These are phyloP conservation scores for Phytophthora pini DNA, from an alignment of 352 stramenopile species.

Conservation along the genomic window DNA sequence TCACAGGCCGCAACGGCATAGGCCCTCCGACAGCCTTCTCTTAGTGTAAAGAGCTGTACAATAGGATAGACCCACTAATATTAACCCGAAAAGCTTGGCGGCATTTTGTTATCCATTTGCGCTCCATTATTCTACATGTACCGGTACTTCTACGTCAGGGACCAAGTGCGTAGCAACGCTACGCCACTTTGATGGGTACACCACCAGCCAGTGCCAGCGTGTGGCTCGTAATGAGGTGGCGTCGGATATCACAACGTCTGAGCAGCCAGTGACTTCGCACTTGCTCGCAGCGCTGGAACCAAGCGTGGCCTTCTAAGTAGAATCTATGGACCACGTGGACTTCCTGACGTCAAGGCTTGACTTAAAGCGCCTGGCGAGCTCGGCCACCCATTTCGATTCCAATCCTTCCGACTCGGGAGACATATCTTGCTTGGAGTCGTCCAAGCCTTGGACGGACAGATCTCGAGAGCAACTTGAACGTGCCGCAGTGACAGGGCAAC, in stretches of 20 bases:
- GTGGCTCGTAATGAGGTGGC: not conserved
- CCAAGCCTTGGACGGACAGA: slow-evolving; percentile 19
- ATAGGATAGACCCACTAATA: slow-evolving; percentile 64
- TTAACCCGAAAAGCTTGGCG: slow-evolving; percentile 37
- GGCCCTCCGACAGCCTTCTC: slow-evolving; percentile 30
- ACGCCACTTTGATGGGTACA: slow-evolving; percentile 20
- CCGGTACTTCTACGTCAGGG: no score
- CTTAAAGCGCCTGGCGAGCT: not conserved
- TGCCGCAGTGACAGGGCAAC: slow-evolving; percentile 2
- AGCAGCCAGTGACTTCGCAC: not conserved
- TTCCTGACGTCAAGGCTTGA: not conserved
- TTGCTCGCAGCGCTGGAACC: slow-evolving; percentile 4
- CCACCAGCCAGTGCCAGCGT: slow-evolving; percentile 6
- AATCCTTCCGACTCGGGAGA: no score
- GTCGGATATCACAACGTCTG: slow-evolving; percentile 4
- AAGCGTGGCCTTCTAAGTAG: not conserved
- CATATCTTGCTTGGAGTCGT: not conserved
- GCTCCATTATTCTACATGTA: not conserved
- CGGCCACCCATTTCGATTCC: slow-evolving; percentile 11
- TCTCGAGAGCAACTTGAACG: slow-evolving; percentile 22
- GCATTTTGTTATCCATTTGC: slow-evolving; percentile 18
- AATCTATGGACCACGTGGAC: not conserved
- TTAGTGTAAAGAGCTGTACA: slow-evolving; percentile 56
- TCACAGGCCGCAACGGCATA: slow-evolving; percentile 27
- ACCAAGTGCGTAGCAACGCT: not conserved